Evolutionary conservation across 2,329 filamentous ascomycete species (phyloP).

Genomic region (Calonectria multiphialidica): DNA sequence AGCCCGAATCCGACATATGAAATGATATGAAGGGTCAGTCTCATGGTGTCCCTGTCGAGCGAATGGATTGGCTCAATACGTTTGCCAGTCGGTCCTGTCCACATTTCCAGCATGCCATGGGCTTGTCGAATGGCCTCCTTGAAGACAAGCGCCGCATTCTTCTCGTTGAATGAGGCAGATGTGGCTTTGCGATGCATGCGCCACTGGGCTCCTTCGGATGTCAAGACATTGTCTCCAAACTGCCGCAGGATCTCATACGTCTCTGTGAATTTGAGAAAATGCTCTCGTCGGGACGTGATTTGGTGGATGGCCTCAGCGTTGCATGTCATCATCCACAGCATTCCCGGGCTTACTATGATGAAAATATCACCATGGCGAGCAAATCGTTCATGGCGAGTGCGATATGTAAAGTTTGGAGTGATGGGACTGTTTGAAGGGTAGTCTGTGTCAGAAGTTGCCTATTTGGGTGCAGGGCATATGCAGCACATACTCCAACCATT

Average conservation of each 20-base stretch:
- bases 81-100: slow-evolving; percentile 56
- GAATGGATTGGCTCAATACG: slow-evolving; percentile 62
- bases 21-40: slow-evolving; percentile 67
- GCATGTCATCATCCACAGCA: slow-evolving; percentile 66
- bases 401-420: slow-evolving; percentile 71
- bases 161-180: slow-evolving; percentile 80
- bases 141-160: slow-evolving; percentile 77
- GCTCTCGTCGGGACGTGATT: slow-evolving; percentile 74
- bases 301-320: slow-evolving; percentile 76
- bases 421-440: slow-evolving; percentile 57
- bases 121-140: slow-evolving; percentile 73
- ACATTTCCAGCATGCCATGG: slow-evolving; percentile 69
- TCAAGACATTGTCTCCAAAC: slow-evolving; percentile 80
- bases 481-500: slow-evolving; percentile 69
- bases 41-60: slow-evolving; percentile 75
- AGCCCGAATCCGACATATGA: slow-evolving; percentile 79
- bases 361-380: slow-evolving; percentile 72
- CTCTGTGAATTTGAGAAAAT: slow-evolving; percentile 68
- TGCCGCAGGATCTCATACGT: slow-evolving; percentile 51
- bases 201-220: slow-evolving; percentile 78
- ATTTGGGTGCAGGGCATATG: background rate
- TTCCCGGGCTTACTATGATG: slow-evolving; percentile 70
- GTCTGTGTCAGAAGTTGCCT: slow-evolving; percentile 17
- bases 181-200: slow-evolving; percentile 79
- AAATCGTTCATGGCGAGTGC: slow-evolving; percentile 68